Percentiles rank a stretch among this genome's conserved stretches.
phyloP scores from a whole-genome alignment of 805 yeast species.

The Barnettozyma wickerhamii region DNA sequence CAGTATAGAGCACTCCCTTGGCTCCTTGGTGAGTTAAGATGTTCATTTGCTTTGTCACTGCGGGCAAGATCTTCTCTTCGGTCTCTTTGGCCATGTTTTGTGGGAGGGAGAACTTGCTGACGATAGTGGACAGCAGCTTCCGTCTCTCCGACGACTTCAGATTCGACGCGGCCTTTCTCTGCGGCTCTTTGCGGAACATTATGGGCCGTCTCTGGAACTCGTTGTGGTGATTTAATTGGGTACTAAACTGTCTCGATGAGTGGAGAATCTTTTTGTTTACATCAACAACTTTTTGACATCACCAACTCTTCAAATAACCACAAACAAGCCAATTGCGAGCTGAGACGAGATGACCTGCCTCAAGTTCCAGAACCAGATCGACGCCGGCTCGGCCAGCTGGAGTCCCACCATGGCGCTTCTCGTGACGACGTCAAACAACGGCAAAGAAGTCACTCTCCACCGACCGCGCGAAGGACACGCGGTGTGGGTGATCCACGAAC shows the following conservation, averaged over 20 bases:
- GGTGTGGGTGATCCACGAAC: constrained; percentile 37
- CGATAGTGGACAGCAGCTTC: constrained; percentile 41
- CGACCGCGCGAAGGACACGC: constrained; percentile 26
- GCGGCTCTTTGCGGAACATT: constrained; percentile 46
- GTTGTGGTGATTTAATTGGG: background rate
- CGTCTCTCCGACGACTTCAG: constrained; percentile 80
- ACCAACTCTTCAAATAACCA: background rate
- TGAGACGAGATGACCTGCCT: background rate
- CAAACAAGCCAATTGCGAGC: background rate
- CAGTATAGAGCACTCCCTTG: constrained; percentile 63
- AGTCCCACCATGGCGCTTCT: constrained; percentile 53
- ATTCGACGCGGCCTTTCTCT: constrained; percentile 70
- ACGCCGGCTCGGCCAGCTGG: constrained; percentile 23
- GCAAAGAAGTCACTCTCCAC: constrained; percentile 45
- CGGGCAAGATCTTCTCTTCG: constrained; percentile 21
- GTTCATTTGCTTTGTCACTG: constrained; percentile 51
- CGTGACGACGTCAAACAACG: constrained; percentile 37
- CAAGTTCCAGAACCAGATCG: constrained; percentile 6
- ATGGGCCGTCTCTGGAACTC: constrained; percentile 10
- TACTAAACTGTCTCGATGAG: background rate
- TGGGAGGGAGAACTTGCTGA: constrained; percentile 37
- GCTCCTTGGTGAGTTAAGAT: constrained; percentile 48
- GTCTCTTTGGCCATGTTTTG: constrained; percentile 25
- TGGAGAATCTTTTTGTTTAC: constrained; percentile 2
- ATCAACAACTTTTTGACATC: background rate